Base-by-base conservation (phyloP, 257 asterid species). In the Echites panduratus region DNA sequence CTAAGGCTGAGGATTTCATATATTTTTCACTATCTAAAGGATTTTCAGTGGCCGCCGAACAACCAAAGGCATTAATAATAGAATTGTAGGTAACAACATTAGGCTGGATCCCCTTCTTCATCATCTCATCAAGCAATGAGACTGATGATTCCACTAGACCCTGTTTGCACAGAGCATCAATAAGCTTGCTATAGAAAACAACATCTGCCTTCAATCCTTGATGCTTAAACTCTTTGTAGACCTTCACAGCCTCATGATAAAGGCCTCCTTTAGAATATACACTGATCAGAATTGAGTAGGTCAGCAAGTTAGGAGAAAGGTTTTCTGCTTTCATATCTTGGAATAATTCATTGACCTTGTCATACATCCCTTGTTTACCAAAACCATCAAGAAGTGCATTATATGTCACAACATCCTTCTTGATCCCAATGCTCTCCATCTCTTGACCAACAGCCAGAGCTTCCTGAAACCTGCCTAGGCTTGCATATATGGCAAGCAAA, bases 51-150 rank as follows among this genome's bases (percentile, higher is more conserved):
- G 75, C 76, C 56, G 79, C 81, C 4, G 90, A 82, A 75, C 73
- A 82, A 70, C 97, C 95, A 88, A 89, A 94, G 38, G 99, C 95
- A 79, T 94, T 94, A 66, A 94, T 91, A 61, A 94, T 89, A 7
- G 99, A 91, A 81, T 94, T 94, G 78, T 91, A 94, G 13, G 99
- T 91, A 32, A 94, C 99, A 54, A 91, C 97, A 83, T 94, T 94
- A 43, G 99, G 99, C 27, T 81, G 93, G 76, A 94, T 94, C 69
- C 99, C 97, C 71, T 83, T 91, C 78, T 84, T 84, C 93, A 84
- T 87, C 99, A 94, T 94, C 87, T 94, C 97, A 54, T 89, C 86
- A 7, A 94, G 90, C 85, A 94, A 86, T 78, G 84, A 63, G 0
- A 90, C 90, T 16, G 93, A 90, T 2, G 86, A 88, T 81, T 84